Evolutionary conservation across 2,329 filamentous ascomycete species (phyloP).

Genomic region (Ceratocystis cubensis): DNA sequence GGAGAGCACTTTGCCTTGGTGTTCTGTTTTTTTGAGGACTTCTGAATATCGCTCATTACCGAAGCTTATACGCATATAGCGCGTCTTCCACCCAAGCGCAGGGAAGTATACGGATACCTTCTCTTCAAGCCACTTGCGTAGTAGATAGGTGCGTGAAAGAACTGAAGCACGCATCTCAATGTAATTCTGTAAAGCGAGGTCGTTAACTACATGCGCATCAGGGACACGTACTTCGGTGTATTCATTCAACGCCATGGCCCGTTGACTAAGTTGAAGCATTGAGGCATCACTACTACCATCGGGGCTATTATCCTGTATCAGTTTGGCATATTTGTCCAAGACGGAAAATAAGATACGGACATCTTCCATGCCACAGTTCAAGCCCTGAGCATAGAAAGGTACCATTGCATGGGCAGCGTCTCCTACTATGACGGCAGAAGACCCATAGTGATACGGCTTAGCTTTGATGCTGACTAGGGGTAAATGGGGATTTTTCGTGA

Average conservation of each 20-base stretch:
- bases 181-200: constrained; percentile 83
- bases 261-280: constrained; percentile 41
- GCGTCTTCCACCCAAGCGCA: constrained; percentile 72
- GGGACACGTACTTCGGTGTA: constrained; percentile 63
- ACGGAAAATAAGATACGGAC: constrained; percentile 76
- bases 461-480: constrained; percentile 92
- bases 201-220: constrained; percentile 83
- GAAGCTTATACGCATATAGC: constrained; percentile 87
- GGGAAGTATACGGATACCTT: constrained; percentile 64
- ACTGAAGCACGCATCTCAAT: constrained; percentile 86
- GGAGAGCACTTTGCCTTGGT: constrained; percentile 50
- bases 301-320: constrained; percentile 35
- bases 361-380: constrained; percentile 94
- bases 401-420: constrained; percentile 97
- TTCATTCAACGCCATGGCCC: constrained; percentile 52
- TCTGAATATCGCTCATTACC: constrained; percentile 84
- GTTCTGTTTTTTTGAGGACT: constrained; percentile 55
- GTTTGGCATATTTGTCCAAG: constrained; percentile 53
- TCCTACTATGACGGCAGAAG: constrained; percentile 71
- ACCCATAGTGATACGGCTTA: constrained; percentile 67
- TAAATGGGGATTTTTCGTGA: constrained; percentile 71
- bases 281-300: constrained; percentile 28
- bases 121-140: constrained; percentile 82
- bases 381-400: constrained; percentile 94
- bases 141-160: constrained; percentile 59